These are phyloP conservation scores for Eucalyptus erythrocorys DNA, from an alignment of 345 rosid genomes.

Conservation along the genomic window DNA sequence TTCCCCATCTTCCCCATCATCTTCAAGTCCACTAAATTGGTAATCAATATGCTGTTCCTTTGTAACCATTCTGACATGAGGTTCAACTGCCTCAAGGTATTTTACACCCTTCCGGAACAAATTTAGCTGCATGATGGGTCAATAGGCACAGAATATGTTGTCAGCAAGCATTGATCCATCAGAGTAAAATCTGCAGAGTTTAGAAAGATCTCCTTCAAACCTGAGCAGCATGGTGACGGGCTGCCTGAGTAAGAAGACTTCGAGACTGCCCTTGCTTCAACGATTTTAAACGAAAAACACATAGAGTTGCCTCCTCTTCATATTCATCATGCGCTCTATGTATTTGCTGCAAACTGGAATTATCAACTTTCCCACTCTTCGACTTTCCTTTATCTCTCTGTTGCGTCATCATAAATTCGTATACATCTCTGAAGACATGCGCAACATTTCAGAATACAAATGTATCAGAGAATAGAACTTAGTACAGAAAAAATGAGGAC, in stretches of 20 bases:
- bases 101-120: slow-evolving; percentile 74
- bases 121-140: slow-evolving; percentile 40
- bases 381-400: slow-evolving; percentile 76
- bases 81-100: slow-evolving; percentile 77
- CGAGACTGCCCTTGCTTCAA: slow-evolving; percentile 88
- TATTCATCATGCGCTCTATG: slow-evolving; percentile 69
- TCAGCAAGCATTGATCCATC: not conserved
- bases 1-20: slow-evolving; percentile 47
- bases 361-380: slow-evolving; percentile 66
- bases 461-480: not conserved
- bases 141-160: not conserved
- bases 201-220: slow-evolving; percentile 12
- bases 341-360: slow-evolving; percentile 35
- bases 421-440: slow-evolving; percentile 39
- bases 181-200: not conserved
- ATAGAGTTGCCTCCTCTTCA: slow-evolving; percentile 75
- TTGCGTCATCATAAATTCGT: slow-evolving; percentile 65
- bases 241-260: slow-evolving; percentile 89
- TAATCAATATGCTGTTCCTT: slow-evolving; percentile 84
- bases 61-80: slow-evolving; percentile 47
- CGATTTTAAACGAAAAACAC: slow-evolving; percentile 82
- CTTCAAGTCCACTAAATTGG: slow-evolving; percentile 55
- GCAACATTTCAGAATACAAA: not conserved
- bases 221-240: slow-evolving; percentile 98
- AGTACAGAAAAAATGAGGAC: slow-evolving; percentile 14